Conservation (phyloP, 768 basidiomycete genomes). For the Boletus pseudo-olivaceus region DNA sequence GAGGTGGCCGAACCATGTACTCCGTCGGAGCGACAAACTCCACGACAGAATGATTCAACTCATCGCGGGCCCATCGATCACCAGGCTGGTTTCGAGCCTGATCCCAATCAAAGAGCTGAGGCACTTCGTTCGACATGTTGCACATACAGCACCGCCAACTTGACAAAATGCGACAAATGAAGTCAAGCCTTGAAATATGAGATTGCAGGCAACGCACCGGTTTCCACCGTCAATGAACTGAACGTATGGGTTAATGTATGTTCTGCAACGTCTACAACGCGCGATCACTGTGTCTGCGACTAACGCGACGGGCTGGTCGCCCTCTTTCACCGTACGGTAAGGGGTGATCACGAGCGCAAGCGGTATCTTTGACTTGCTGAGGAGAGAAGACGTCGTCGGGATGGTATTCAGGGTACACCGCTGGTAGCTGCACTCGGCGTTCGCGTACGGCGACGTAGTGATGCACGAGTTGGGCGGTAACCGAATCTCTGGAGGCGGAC, state of each 20-base stretch:
- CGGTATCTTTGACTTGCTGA: slow-evolving; percentile 88
- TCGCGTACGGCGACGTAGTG: slow-evolving; percentile 72
- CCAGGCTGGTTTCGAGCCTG: slow-evolving; percentile 89
- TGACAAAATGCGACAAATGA: not conserved
- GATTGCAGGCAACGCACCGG: slow-evolving; percentile 46
- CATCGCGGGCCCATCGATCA: slow-evolving; percentile 90
- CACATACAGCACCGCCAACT: slow-evolving; percentile 99
- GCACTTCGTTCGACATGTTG: slow-evolving; percentile 96
- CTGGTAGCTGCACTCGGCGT: slow-evolving; percentile 89
- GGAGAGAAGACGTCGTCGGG: slow-evolving; percentile 82
- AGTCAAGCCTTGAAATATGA: not conserved
- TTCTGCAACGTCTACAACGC: slow-evolving; percentile 90
- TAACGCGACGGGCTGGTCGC: slow-evolving; percentile 82
- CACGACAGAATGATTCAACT: slow-evolving; percentile 91
- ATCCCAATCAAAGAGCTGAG: slow-evolving; percentile 98
- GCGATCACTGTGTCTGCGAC: slow-evolving; percentile 94
- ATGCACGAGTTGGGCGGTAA: slow-evolving; percentile 83
- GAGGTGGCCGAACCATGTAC: slow-evolving; percentile 99
- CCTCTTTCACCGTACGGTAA: slow-evolving; percentile 81
- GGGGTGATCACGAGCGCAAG: slow-evolving; percentile 87
- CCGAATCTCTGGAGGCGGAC: slow-evolving; percentile 84
- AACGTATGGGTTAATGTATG: slow-evolving; percentile 97
- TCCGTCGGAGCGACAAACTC: slow-evolving; percentile 98
- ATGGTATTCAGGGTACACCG: slow-evolving; percentile 89
- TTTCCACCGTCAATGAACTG: slow-evolving; percentile 98